Percentiles rank a stretch among this genome's conserved stretches.
phyloP scores from a whole-genome alignment of 495 filamentous ascomycete genomes.

The Astrothelium macrocarpum region DNA sequence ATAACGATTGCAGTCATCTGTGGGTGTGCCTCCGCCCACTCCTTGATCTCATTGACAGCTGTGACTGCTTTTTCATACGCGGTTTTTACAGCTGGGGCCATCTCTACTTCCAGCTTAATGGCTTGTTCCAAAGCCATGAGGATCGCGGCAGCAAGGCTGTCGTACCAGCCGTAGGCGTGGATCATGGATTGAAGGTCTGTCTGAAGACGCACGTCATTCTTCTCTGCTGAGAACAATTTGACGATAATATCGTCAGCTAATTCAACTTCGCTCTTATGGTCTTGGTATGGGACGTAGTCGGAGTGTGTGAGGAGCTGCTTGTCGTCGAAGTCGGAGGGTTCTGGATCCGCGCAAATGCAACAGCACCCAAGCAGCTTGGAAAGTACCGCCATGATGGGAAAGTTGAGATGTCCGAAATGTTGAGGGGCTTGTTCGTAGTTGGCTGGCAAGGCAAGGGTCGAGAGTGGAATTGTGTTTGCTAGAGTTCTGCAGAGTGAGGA shows the following conservation, averaged over 20 bases:
- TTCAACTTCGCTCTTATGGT: constrained; percentile 4
- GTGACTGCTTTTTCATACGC: constrained; percentile 9
- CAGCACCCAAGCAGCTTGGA: constrained; percentile 4
- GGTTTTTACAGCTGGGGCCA: constrained; percentile 6
- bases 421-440: background rate
- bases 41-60: constrained; percentile 4
- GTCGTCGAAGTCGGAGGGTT: background rate
- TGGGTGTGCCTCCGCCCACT: constrained; percentile 10
- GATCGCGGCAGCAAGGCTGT: constrained; percentile 10
- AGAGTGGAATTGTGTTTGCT: background rate
- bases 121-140: constrained; percentile 5
- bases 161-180: constrained; percentile 8
- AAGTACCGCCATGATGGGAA: background rate
- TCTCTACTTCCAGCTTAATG: constrained; percentile 6
- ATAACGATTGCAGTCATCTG: constrained; percentile 10
- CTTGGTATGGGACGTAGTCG: constrained; percentile 7
- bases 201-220: constrained; percentile 7
- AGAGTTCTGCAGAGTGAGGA: too few species aligned
- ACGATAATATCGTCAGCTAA: constrained; percentile 7
- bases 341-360: background rate
- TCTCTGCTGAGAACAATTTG: constrained; percentile 10
- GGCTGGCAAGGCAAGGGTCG: background rate
- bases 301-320: constrained; percentile 2
- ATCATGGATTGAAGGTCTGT: constrained; percentile 7
- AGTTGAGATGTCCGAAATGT: background rate